These are phyloP conservation scores for Penicillium sp. DNA, from an alignment of 2,329 filamentous ascomycete genomes.

Conservation along the genomic window DNA sequence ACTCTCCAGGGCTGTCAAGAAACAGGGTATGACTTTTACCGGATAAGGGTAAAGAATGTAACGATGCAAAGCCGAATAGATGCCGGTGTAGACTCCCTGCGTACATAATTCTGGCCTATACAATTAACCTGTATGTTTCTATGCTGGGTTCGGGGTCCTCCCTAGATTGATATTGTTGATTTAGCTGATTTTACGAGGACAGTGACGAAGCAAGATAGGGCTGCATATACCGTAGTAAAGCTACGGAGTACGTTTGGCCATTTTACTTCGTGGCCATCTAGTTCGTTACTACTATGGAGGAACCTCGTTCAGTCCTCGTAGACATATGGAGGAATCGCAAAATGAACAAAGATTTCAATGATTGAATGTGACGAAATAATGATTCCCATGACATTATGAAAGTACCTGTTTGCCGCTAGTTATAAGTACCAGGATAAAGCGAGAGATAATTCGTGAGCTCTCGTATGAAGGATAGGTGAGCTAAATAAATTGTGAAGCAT, in stretches of 20 bases:
- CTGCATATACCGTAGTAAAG: not conserved
- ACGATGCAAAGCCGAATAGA: not conserved
- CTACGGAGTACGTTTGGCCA: too few relatives aligned
- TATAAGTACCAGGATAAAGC: not conserved
- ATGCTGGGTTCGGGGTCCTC: not conserved
- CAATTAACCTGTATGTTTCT: not conserved
- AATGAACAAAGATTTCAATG: not conserved
- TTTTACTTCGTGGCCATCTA: not conserved
- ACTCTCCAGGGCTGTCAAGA: too few relatives aligned
- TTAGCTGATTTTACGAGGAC: not conserved
- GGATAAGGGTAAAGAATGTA: not conserved
- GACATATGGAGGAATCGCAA: not conserved
- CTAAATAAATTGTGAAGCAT: not conserved
- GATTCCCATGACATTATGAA: not conserved
- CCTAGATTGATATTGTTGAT: not conserved
- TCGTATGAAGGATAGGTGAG: not conserved
- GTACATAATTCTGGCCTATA: not conserved
- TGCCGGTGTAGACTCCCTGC: not conserved
- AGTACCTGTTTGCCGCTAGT: not conserved
- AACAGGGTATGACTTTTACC: constrained; percentile 13
- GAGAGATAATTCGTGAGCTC: not conserved
- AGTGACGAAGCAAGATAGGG: not conserved
- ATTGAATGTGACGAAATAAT: not conserved
- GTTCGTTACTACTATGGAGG: not conserved
- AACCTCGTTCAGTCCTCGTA: not conserved